phyloP scores from a whole-genome alignment of 225 moss, liverwort and hornwort genomes.

The Pseudoscleropodium purum region DNA sequence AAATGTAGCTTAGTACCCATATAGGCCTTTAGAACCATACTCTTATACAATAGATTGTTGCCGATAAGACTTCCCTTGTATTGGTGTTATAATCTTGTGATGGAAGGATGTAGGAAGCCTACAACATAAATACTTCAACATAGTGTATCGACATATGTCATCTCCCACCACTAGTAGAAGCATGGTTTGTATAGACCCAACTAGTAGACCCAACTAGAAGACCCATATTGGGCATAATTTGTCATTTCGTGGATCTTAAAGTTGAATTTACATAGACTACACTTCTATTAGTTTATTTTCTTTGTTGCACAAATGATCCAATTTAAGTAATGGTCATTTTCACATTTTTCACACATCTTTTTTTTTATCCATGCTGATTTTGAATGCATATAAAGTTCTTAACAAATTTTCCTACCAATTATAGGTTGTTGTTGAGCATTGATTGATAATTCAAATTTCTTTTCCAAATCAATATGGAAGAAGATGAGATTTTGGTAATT shows the following conservation, averaged over 20 bases:
- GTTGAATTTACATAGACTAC: neutral
- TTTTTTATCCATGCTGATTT: rapidly evolving
- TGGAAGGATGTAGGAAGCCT: neutral
- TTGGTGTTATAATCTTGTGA: neutral
- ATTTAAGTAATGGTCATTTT: neutral
- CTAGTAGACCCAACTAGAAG: neutral
- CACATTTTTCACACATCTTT: neutral
- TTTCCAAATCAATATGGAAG: neutral
- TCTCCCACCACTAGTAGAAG: neutral
- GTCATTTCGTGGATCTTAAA: neutral
- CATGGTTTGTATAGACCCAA: neutral
- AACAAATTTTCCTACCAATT: neutral
- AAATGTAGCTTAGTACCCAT: rapidly evolving
- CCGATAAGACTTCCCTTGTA: neutral
- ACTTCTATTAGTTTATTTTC: neutral
- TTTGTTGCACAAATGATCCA: neutral
- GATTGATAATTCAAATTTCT: neutral
- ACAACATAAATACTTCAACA: rapidly evolving
- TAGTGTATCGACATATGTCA: neutral
- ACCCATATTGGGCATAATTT: neutral
- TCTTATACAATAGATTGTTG: neutral
- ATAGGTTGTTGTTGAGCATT: neutral
- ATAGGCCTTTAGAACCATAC: neutral
- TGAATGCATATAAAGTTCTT: neutral
- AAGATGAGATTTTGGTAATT: neutral